Evolutionary conservation across 305 asterid species (phyloP).

Genomic region (Plantago coronopus): DNA sequence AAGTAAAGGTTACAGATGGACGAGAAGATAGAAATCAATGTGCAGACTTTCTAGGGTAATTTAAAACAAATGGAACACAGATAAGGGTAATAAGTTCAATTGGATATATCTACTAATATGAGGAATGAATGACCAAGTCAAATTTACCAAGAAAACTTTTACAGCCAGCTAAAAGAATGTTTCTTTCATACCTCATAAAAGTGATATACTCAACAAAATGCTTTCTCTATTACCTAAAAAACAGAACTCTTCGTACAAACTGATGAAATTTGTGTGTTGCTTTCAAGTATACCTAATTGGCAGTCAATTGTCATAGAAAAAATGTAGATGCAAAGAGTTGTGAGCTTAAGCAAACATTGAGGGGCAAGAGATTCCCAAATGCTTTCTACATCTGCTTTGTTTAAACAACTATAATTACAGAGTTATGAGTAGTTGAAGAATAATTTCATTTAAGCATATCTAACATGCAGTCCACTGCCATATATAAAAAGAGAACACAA

Average conservation of each 20-base stretch:
- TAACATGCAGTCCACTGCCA: constrained; percentile 2
- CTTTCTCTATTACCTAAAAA: background rate
- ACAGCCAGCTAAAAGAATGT: background rate
- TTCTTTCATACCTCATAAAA: background rate
- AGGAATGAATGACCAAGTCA: background rate
- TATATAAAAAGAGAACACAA: constrained; percentile 4
- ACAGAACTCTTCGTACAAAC: background rate
- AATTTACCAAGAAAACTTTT: background rate
- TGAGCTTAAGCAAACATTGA: too few species aligned
- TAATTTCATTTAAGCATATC: constrained; percentile 2
- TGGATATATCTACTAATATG: background rate
- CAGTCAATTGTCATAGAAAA: too few species aligned
- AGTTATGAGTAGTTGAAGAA: background rate
- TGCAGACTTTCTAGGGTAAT: background rate
- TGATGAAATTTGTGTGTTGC: too few species aligned
- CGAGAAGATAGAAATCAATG: constrained; percentile 1
- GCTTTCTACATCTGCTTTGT: too few species aligned
- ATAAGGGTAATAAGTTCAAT: background rate
- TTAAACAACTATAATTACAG: background rate
- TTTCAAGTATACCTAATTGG: too few species aligned
- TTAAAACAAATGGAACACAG: background rate
- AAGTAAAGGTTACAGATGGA: constrained; percentile 13
- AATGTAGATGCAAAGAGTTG: too few species aligned
- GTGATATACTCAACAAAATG: background rate
- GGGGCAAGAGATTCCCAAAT: too few species aligned